Evolutionary conservation across 2,329 filamentous ascomycete species (phyloP).

Genomic region (Diaporthe citriasiana): DNA sequence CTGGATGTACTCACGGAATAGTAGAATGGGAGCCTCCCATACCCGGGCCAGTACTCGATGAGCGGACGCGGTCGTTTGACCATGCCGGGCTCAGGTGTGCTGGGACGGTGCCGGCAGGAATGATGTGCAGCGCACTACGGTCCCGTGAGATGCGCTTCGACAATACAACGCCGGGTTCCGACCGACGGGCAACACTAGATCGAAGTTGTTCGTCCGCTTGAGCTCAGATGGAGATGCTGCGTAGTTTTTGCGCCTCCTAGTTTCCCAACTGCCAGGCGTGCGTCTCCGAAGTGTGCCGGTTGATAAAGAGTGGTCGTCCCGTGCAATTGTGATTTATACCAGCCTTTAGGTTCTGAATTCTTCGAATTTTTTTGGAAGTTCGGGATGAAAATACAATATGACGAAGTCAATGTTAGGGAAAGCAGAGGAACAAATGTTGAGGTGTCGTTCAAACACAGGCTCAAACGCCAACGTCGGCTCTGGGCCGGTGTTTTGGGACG

Average conservation of each 20-base stretch:
- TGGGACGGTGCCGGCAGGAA: not conserved
- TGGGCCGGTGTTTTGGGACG: slow-evolving; percentile 30
- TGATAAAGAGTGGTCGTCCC: too few relatives aligned
- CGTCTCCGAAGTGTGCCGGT: not conserved
- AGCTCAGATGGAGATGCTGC: not conserved
- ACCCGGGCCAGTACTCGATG: slow-evolving; percentile 27
- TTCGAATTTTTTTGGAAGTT: not conserved
- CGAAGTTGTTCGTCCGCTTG: not conserved
- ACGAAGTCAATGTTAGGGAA: not conserved
- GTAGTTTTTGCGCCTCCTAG: too few relatives aligned
- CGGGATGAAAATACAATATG: not conserved
- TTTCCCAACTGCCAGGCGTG: not conserved
- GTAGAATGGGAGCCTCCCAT: slow-evolving; percentile 37
- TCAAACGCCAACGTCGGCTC: slow-evolving; percentile 23
- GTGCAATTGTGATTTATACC: not conserved
- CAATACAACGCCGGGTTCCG: not conserved
- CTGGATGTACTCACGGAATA: slow-evolving; percentile 26
- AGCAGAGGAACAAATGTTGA: slow-evolving; percentile 10
- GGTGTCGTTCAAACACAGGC: slow-evolving; percentile 8
- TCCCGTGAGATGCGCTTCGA: not conserved
- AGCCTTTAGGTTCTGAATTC: rapidly evolving
- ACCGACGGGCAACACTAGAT: not conserved
- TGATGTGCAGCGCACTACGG: not conserved
- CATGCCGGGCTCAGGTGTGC: slow-evolving; percentile 22
- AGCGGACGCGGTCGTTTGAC: slow-evolving; percentile 22